These are phyloP conservation scores for Pulicaria dysenterica DNA, from an alignment of 129 eudicot genomes.

Conservation along the genomic window DNA sequence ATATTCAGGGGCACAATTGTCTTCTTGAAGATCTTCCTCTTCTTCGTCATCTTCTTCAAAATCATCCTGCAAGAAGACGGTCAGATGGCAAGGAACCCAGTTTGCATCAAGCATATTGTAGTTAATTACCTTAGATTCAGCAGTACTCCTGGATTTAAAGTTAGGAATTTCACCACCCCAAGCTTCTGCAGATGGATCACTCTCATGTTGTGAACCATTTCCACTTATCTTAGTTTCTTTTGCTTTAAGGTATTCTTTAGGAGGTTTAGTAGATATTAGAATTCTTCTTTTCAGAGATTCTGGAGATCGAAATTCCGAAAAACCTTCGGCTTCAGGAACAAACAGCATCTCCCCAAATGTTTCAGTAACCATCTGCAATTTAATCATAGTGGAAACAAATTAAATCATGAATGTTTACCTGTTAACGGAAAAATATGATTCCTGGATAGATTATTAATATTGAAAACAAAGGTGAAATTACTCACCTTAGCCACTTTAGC, in stretches of 20 bases:
- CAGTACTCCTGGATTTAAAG: slow-evolving; percentile 32
- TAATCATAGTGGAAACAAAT: background rate
- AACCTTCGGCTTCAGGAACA: slow-evolving; percentile 57
- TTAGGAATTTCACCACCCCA: slow-evolving; percentile 78
- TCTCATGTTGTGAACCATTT: slow-evolving; percentile 40
- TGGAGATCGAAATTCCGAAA: slow-evolving; percentile 79
- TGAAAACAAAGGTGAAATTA: slow-evolving; percentile 11
- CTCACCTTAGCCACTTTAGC: slow-evolving; percentile 85
- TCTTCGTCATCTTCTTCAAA: slow-evolving; percentile 55
- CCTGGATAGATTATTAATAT: background rate
- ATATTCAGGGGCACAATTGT: slow-evolving; percentile 72
- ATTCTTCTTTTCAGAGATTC: slow-evolving; percentile 57
- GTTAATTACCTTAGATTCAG: slow-evolving; percentile 50
- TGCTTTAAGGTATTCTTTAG: slow-evolving; percentile 72
- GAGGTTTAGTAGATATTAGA: slow-evolving; percentile 93
- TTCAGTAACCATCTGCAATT: slow-evolving; percentile 73
- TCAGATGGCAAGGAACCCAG: slow-evolving; percentile 17
- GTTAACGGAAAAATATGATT: background rate
- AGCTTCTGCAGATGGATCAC: slow-evolving; percentile 52
- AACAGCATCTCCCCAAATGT: slow-evolving; percentile 83
- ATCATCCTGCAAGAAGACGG: slow-evolving; percentile 48
- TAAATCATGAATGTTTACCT: slow-evolving; percentile 3
- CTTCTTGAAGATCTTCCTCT: slow-evolving; percentile 48
- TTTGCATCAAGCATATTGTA: background rate
- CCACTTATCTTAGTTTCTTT: slow-evolving; percentile 47